Conservation (phyloP, 1,284 basidiomycete species). For the Apiotrichum laibachii region DNA sequence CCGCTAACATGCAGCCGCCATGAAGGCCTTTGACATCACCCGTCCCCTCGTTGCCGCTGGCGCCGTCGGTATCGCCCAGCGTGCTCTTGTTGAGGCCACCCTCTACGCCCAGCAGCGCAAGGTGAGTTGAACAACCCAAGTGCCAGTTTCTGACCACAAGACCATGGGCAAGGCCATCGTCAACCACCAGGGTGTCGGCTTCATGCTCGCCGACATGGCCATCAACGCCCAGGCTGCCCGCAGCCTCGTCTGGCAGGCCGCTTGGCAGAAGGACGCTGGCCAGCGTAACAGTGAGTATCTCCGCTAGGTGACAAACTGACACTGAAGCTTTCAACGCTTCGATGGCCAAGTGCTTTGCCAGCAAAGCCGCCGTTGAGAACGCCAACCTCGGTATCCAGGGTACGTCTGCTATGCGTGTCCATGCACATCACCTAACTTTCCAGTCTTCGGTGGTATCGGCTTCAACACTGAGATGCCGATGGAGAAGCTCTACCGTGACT, state of each 20-base stretch:
- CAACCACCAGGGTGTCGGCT: constrained; percentile 58
- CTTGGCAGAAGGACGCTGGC: constrained; percentile 56
- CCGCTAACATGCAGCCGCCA: constrained; percentile 33
- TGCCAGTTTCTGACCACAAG: constrained; percentile 24
- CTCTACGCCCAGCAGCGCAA: constrained; percentile 57
- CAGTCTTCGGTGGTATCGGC: constrained; percentile 53
- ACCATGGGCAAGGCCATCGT: constrained; percentile 60
- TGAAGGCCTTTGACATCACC: constrained; percentile 59
- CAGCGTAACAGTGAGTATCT: constrained; percentile 53
- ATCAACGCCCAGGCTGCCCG: constrained; percentile 55
- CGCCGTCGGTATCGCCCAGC: constrained; percentile 57
- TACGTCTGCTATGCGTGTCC: constrained; percentile 5
- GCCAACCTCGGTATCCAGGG: constrained; percentile 55
- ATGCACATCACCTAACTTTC: constrained; percentile 2
- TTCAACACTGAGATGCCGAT: constrained; percentile 59
- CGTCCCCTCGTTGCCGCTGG: constrained; percentile 56
- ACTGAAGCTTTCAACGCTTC: constrained; percentile 55
- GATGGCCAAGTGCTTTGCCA: constrained; percentile 57
- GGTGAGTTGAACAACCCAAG: constrained; percentile 25
- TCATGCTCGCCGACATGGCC: constrained; percentile 60
- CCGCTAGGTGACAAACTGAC: constrained; percentile 2
- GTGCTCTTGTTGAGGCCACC: constrained; percentile 57
- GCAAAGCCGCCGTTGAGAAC: constrained; percentile 53
- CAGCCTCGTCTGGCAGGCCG: constrained; percentile 56
- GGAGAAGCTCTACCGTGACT: constrained; percentile 57